A percentile compares a stretch with the other conserved stretches of the same genome.
These are phyloP conservation scores for Pterulicium gracile DNA, from an alignment of 1,284 basidiomycete genomes.

Conservation along the genomic window DNA sequence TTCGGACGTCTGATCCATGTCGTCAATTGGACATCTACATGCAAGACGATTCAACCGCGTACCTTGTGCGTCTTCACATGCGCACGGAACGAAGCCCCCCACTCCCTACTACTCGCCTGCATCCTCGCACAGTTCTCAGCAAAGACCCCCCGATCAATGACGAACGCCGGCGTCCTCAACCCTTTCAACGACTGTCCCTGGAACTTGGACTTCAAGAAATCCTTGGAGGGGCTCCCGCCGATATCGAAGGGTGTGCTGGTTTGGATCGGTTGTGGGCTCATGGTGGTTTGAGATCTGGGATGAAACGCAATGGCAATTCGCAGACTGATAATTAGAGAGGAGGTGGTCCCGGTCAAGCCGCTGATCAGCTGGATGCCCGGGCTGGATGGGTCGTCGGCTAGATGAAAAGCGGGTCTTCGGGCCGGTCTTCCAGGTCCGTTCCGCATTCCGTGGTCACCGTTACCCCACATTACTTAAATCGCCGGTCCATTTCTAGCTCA, in stretches of 20 bases:
- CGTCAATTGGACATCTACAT: slow-evolving; percentile 6
- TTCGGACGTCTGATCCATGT: slow-evolving; percentile 47
- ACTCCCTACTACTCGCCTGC: slow-evolving; percentile 49
- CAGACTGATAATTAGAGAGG: too few relatives aligned
- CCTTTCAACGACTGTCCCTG: slow-evolving; percentile 43
- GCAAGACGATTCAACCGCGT: slow-evolving; percentile 3
- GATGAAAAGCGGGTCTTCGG: too few relatives aligned
- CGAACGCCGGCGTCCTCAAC: slow-evolving; percentile 68
- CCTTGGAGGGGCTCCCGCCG: slow-evolving; percentile 35
- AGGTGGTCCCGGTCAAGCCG: too few relatives aligned
- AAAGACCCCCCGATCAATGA: slow-evolving; percentile 67
- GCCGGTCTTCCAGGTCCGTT: background rate
- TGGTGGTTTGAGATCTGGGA: background rate
- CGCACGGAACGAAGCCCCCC: slow-evolving; percentile 65
- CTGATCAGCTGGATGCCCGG: too few relatives aligned
- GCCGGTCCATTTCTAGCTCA: too few relatives aligned
- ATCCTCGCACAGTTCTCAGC: slow-evolving; percentile 64
- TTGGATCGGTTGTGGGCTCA: slow-evolving; percentile 20
- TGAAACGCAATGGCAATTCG: too few relatives aligned
- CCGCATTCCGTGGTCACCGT: background rate
- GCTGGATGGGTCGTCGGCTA: too few relatives aligned
- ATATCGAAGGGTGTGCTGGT: slow-evolving; percentile 40
- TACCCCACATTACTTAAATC: too few relatives aligned
- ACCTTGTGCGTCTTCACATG: slow-evolving; percentile 84
- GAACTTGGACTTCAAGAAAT: slow-evolving; percentile 47